phyloP scores from a whole-genome alignment of 192 early-diverging fungal species.

The Coemansia sp. region DNA sequence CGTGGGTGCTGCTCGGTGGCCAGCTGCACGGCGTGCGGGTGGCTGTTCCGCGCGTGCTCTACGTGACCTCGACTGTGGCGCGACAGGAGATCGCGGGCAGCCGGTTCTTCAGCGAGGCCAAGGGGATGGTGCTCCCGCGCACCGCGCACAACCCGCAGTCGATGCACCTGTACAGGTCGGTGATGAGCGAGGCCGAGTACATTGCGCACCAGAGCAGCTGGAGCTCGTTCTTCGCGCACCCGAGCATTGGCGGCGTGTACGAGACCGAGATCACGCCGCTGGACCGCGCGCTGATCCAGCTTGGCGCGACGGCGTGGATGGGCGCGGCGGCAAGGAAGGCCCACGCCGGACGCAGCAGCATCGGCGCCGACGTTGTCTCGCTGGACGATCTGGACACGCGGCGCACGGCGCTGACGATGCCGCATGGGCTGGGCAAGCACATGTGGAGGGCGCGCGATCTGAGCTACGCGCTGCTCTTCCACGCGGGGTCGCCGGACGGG shows the following conservation, averaged over 20 bases:
- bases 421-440: constrained; percentile 14
- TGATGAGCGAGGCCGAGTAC: constrained; percentile 80
- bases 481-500: constrained; percentile 52
- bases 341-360: constrained; percentile 20
- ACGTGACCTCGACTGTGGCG: constrained; percentile 72
- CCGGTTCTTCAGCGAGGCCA: constrained; percentile 48
- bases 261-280: constrained; percentile 84
- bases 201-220: constrained; percentile 71
- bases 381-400: constrained; percentile 41
- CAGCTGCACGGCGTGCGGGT: constrained; percentile 72
- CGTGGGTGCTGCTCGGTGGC: constrained; percentile 78
- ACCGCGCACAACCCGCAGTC: constrained; percentile 57
- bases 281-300: constrained; percentile 75
- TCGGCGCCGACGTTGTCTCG: constrained; percentile 24
- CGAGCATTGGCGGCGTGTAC: constrained; percentile 89
- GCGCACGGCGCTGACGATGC: constrained; percentile 20
- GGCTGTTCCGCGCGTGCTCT: constrained; percentile 78
- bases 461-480: constrained; percentile 78
- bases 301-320: constrained; percentile 63
- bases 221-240: constrained; percentile 79
- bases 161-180: constrained; percentile 75
- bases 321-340: constrained; percentile 20
- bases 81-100: constrained; percentile 53
- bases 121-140: constrained; percentile 71
- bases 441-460: constrained; percentile 44